Evolutionary conservation across 352 stramenopile genomes (phyloP).

Genomic region (Globisporangium paddicum): DNA sequence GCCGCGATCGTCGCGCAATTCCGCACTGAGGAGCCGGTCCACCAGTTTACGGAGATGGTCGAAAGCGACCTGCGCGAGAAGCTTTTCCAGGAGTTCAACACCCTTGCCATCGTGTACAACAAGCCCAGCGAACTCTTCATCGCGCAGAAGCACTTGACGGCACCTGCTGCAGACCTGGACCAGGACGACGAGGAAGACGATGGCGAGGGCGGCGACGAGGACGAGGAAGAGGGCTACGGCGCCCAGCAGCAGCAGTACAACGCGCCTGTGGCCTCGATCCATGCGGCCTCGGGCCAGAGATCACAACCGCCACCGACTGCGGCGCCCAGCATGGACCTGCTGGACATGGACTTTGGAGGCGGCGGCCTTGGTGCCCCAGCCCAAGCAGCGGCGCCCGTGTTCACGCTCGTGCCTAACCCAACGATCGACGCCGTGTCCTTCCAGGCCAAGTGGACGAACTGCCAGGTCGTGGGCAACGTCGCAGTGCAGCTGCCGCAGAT

Average conservation of each 20-base stretch:
- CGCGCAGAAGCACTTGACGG: slow-evolving; percentile 54
- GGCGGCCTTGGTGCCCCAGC: slow-evolving; percentile 9
- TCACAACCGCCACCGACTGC: slow-evolving; percentile 14
- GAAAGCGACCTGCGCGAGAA: slow-evolving; percentile 84
- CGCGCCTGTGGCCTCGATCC: slow-evolving; percentile 10
- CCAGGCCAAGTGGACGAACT: slow-evolving; percentile 66
- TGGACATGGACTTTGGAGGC: slow-evolving; percentile 76
- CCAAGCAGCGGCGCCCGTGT: slow-evolving; percentile 18
- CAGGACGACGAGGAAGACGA: slow-evolving; percentile 51
- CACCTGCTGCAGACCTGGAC: slow-evolving; percentile 28
- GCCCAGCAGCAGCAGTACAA: slow-evolving; percentile 39
- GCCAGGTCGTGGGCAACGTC: slow-evolving; percentile 59
- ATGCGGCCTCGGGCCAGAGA: slow-evolving; percentile 7
- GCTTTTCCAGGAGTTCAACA: slow-evolving; percentile 97
- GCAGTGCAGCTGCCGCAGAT: slow-evolving; percentile 54
- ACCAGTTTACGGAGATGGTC: slow-evolving; percentile 82
- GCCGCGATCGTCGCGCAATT: slow-evolving; percentile 86
- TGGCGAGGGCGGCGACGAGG: slow-evolving; percentile 25
- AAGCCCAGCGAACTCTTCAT: slow-evolving; percentile 96
- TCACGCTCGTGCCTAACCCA: slow-evolving; percentile 57
- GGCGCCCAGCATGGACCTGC: slow-evolving; percentile 50
- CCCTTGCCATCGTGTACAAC: slow-evolving; percentile 96
- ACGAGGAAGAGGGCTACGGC: slow-evolving; percentile 35
- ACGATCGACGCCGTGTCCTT: slow-evolving; percentile 72
- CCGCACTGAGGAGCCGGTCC: slow-evolving; percentile 68